Percentiles rank a stretch among this genome's conserved stretches.
Conservation (phyloP, 2,329 filamentous ascomycete genomes). For the Tolypocladium ophioglossoides region DNA sequence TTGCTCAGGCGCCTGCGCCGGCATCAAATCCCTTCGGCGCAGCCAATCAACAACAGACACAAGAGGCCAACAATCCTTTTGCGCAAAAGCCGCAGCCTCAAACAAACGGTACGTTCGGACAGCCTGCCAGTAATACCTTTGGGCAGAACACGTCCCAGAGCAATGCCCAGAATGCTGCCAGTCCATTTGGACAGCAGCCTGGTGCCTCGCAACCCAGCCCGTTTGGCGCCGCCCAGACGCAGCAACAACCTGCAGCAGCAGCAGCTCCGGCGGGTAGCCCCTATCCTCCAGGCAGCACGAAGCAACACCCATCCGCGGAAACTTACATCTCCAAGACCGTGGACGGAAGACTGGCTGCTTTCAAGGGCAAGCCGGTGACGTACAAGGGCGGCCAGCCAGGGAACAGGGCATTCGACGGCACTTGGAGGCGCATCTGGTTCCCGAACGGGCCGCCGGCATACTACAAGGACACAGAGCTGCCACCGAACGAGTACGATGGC, state of each 20-base stretch:
- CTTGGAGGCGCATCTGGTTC: slow-evolving; percentile 59
- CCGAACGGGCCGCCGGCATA: slow-evolving; percentile 57
- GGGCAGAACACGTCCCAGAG: neutral
- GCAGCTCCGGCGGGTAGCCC: slow-evolving; percentile 16
- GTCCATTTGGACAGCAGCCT: slow-evolving; percentile 14
- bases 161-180: slow-evolving; percentile 1
- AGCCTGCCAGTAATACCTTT: slow-evolving; percentile 4
- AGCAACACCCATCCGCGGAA: slow-evolving; percentile 31
- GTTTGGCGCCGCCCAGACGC: slow-evolving; percentile 10
- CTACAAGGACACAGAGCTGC: slow-evolving; percentile 52
- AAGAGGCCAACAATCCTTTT: slow-evolving; percentile 15
- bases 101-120: slow-evolving; percentile 5
- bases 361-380: slow-evolving; percentile 52
- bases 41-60: slow-evolving; percentile 6
- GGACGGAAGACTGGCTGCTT: slow-evolving; percentile 39
- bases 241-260: slow-evolving; percentile 5
- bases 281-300: slow-evolving; percentile 32
- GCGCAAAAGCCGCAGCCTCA: slow-evolving; percentile 11
- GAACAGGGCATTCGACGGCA: slow-evolving; percentile 39
- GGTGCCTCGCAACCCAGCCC: slow-evolving; percentile 11
- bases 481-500: slow-evolving; percentile 45
- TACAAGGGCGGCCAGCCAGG: slow-evolving; percentile 44
- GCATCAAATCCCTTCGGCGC: slow-evolving; percentile 18
- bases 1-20: slow-evolving; percentile 14
- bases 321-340: slow-evolving; percentile 32